A percentile compares a stretch with the other conserved stretches of the same genome.
Evolutionary conservation across 2,329 filamentous ascomycete species (phyloP).

Genomic region (Colletotrichum melonis): DNA sequence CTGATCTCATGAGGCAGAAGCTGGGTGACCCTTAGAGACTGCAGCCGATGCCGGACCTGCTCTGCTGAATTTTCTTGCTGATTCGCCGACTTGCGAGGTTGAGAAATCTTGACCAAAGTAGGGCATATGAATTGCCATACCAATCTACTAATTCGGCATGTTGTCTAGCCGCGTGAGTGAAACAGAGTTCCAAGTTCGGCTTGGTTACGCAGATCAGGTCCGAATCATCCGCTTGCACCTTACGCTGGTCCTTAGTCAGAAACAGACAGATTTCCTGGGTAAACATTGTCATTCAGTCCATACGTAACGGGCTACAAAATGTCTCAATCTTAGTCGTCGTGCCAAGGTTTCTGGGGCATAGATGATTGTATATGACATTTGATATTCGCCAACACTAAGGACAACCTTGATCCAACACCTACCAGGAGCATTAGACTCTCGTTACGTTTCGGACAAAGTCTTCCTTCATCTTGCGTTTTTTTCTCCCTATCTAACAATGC

Average conservation of each 20-base stretch:
- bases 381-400: not conserved
- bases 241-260: not conserved
- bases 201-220: not conserved
- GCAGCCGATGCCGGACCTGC: not conserved
- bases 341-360: not conserved
- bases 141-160: not conserved
- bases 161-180: not conserved
- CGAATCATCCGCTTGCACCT: not conserved
- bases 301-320: not conserved
- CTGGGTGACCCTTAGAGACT: not conserved
- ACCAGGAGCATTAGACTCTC: too few relatives aligned
- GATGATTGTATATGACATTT: conserved; percentile 3
- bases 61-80: not conserved
- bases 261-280: not conserved
- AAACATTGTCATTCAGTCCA: not conserved
- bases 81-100: not conserved
- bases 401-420: not conserved
- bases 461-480: not conserved
- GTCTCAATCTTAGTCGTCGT: not conserved
- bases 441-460: not conserved
- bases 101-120: not conserved
- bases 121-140: not conserved
- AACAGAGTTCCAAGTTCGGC: not conserved
- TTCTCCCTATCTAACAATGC: not conserved
- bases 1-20: not conserved